Percentiles rank a stretch among this genome's conserved stretches.
These are phyloP conservation scores for Claviceps arundinis DNA, from an alignment of 2,329 filamentous ascomycete species.

Conservation along the genomic window DNA sequence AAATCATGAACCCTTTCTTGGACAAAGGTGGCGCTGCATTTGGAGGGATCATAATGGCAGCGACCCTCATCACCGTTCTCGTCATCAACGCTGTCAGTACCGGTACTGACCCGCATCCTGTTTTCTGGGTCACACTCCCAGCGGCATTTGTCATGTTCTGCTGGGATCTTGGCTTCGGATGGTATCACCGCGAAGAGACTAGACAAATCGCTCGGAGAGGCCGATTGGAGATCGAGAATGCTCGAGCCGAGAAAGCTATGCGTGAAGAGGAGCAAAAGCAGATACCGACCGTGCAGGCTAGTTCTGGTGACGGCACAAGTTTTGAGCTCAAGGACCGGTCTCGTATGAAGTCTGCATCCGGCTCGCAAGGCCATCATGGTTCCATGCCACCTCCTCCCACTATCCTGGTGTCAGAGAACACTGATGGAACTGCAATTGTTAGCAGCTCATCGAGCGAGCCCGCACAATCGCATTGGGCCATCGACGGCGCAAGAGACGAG, in stretches of 20 bases:
- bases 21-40: conserved; percentile 54
- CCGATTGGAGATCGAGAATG: conserved; percentile 18
- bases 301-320: neutral
- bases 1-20: conserved; percentile 64
- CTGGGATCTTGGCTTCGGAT: conserved; percentile 53
- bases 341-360: neutral
- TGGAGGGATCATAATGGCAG: conserved; percentile 52
- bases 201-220: conserved; percentile 47
- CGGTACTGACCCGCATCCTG: conserved; percentile 36
- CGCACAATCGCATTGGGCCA: neutral
- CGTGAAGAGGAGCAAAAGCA: conserved; percentile 6
- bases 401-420: conserved; percentile 9
- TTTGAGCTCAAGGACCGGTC: conserved; percentile 2
- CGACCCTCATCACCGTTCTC: conserved; percentile 51
- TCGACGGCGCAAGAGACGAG: neutral
- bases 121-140: conserved; percentile 57
- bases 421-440: conserved; percentile 6
- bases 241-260: conserved; percentile 8
- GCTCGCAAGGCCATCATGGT: neutral
- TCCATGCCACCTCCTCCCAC: conserved; percentile 5
- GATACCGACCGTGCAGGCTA: neutral
- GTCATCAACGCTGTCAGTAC: conserved; percentile 49
- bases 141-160: conserved; percentile 55
- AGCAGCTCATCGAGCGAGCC: conserved; percentile 3
- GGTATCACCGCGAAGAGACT: conserved; percentile 48